A percentile compares a stretch with the other conserved stretches of the same genome.
Conservation (phyloP, 495 filamentous ascomycete species). For the Corynascus novoguineensis region DNA sequence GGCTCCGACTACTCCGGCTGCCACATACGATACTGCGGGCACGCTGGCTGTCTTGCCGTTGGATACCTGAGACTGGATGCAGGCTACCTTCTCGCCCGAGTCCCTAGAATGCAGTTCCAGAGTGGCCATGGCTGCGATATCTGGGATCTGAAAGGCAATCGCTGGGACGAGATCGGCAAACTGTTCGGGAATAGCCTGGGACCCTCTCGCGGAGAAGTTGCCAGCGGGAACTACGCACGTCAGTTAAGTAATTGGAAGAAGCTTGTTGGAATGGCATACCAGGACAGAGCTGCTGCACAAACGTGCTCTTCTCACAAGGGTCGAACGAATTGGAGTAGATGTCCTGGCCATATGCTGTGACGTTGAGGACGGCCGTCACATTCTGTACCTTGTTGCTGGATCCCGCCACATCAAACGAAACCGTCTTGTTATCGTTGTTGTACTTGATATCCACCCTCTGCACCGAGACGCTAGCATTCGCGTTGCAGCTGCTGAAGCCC, state of each 20-base stretch:
- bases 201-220: conserved; percentile 65
- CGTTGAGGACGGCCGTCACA: conserved; percentile 70
- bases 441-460: conserved; percentile 72
- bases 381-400: conserved; percentile 69
- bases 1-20: conserved; percentile 80
- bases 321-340: conserved; percentile 78
- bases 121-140: conserved; percentile 82
- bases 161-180: conserved; percentile 73
- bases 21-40: conserved; percentile 75
- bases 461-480: conserved; percentile 62
- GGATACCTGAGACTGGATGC: conserved; percentile 70
- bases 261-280: conserved; percentile 43
- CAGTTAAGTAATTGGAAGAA: neutral
- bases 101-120: conserved; percentile 64
- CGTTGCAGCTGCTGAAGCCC: conserved; percentile 72
- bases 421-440: conserved; percentile 60
- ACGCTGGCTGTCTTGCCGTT: conserved; percentile 80
- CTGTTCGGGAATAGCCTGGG: conserved; percentile 59
- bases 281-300: conserved; percentile 73
- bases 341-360: conserved; percentile 80
- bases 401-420: conserved; percentile 81
- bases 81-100: conserved; percentile 61
- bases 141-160: conserved; percentile 87
- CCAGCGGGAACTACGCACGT: conserved; percentile 60
- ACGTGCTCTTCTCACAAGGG: conserved; percentile 64